Percentiles rank a stretch among this genome's conserved stretches.
Evolutionary conservation across 2,329 filamentous ascomycete species (phyloP).

Genomic region (Colletotrichum sp.): DNA sequence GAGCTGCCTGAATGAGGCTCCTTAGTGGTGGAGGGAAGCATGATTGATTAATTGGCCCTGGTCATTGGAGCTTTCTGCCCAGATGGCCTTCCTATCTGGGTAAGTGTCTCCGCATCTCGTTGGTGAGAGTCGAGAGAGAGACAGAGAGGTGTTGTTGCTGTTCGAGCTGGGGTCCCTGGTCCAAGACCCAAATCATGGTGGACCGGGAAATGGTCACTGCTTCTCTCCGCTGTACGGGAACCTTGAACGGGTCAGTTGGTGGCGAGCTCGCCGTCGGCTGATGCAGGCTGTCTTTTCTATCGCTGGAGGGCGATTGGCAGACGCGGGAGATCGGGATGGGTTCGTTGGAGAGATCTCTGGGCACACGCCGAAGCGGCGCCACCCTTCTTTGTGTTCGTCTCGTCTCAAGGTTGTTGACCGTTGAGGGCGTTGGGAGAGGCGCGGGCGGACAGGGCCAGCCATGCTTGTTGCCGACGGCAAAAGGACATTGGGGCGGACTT

Average conservation of each 20-base stretch:
- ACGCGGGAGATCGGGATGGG: neutral
- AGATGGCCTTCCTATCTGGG: slow-evolving; percentile 16
- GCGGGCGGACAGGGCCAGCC: neutral
- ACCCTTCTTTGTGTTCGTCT: neutral
- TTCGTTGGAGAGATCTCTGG: neutral
- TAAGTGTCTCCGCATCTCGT: slow-evolving; percentile 3
- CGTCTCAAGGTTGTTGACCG: neutral
- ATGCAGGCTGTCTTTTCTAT: neutral
- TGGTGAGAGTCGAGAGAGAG: neutral
- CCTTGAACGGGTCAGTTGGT: neutral
- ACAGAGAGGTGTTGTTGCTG: neutral
- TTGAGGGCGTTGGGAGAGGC: neutral
- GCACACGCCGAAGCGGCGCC: neutral
- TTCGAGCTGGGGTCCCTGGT: neutral
- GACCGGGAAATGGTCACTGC: neutral
- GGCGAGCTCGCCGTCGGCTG: neutral
- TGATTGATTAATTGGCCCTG: neutral
- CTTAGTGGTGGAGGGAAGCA: neutral
- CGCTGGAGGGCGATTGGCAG: slow-evolving; percentile 4
- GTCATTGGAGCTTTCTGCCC: neutral
- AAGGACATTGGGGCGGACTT: neutral
- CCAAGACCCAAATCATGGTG: neutral
- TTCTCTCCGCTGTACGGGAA: neutral
- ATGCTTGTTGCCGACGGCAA: neutral
- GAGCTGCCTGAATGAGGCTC: slow-evolving; percentile 19